These are phyloP conservation scores for Fusarium newnesense DNA, from an alignment of 2,329 filamentous ascomycete species.

Conservation along the genomic window DNA sequence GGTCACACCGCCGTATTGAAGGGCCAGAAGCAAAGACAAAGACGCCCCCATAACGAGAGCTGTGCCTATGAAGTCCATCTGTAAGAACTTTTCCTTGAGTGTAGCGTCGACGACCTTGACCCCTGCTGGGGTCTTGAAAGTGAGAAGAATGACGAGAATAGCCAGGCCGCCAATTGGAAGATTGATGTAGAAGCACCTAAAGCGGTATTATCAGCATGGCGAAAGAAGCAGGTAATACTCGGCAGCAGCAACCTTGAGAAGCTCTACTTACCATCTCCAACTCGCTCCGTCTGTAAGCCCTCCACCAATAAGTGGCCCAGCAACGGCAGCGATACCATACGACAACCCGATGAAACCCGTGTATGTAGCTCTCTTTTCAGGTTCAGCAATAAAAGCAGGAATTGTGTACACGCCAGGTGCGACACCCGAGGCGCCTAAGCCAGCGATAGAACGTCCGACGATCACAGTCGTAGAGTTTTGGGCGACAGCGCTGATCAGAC, in stretches of 20 bases:
- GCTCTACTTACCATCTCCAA: not conserved
- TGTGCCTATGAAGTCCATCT: not conserved
- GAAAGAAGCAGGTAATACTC: too few species aligned
- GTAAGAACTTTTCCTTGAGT: not conserved
- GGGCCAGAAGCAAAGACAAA: not conserved
- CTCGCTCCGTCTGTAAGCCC: not conserved
- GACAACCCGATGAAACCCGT: not conserved
- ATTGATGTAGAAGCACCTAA: not conserved
- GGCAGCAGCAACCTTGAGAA: too few species aligned
- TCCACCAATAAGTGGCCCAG: not conserved
- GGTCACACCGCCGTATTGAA: not conserved
- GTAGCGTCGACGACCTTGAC: not conserved
- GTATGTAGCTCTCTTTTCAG: not conserved
- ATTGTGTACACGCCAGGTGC: constrained; percentile 60
- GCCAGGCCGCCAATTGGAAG: not conserved
- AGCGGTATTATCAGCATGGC: not conserved
- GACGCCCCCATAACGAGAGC: not conserved
- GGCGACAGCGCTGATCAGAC: constrained; percentile 59
- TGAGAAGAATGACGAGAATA: not conserved
- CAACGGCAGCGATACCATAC: not conserved
- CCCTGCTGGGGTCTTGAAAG: not conserved
- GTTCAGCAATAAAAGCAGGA: constrained; percentile 45
- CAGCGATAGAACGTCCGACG: constrained; percentile 61
- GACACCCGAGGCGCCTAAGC: constrained; percentile 60
- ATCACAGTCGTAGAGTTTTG: constrained; percentile 59